Evolutionary conservation across 2,329 filamentous ascomycete species (phyloP), one percentile per base, ranked within the genome.

Genomic region (Xylariaceae sp.): DNA sequence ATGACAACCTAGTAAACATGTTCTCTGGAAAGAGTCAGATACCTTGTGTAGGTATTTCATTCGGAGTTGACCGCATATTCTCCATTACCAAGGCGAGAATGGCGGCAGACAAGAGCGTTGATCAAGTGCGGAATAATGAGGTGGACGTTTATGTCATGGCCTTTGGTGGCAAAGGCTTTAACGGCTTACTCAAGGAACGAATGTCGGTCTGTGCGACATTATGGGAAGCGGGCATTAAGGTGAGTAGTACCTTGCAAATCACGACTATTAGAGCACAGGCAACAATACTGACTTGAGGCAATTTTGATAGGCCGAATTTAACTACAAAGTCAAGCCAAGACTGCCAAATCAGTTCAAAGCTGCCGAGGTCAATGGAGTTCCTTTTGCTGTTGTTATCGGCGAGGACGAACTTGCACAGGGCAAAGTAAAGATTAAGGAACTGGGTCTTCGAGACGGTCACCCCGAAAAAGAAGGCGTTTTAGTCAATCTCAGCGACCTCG

Each of bases 131-230:
- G 61, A 81, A 81, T 62, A 91, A 88, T 68, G 89, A 95, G 66
- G 88, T 93, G 2, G 93, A 98, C 70, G 92, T 93, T 44, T 97
- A 87, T 74, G 89, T 98, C 68, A 98, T 98, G 92, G 92, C 92
- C 0, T 92, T 97, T 69, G 93, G 91, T 51, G 89, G 90, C 50
- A 93, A 93, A 75, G 89, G 87, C 19, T 93, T 93, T 73, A 88
- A 82, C 16, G 91, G 91, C 44, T 79, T 96, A 61, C 76, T 96
- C 52, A 86, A 87, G 64, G 89, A 97, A 79, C 89, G 93, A 63
- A 93, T 97, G 86, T 79, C 86, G 21, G 83, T 98, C 40, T 88
- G 88, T 56, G 83, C 86, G 63, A 81, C 81, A 62, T 79, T 98
- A 48, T 96, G 93, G 91, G 87, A 91, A 65, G 91, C 89, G 7